Conservation (phyloP, 352 stramenopile species). For the Pythium myriotylum region DNA sequence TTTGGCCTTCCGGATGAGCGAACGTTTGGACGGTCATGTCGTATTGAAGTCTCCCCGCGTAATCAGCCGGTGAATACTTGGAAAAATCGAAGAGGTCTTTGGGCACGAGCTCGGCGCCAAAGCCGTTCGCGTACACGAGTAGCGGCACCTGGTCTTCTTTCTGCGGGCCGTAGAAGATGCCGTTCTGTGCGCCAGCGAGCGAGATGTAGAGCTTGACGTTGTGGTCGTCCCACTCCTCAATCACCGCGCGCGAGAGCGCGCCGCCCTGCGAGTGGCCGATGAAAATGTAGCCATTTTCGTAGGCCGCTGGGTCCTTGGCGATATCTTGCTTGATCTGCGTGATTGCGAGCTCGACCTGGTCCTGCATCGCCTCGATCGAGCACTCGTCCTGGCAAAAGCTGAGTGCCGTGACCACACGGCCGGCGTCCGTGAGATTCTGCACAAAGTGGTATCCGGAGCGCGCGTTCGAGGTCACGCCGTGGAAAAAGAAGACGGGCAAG, state of each 20-base stretch:
- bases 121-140: conserved; percentile 33
- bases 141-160: conserved; percentile 32
- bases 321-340: conserved; percentile 39
- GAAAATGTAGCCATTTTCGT: conserved; percentile 49
- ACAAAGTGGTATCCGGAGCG: conserved; percentile 37
- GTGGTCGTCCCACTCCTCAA: conserved; percentile 62
- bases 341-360: conserved; percentile 45
- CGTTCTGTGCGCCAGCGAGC: conserved; percentile 52
- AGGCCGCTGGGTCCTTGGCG: conserved; percentile 29
- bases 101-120: conserved; percentile 21
- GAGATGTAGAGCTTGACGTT: conserved; percentile 46
- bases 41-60: conserved; percentile 38
- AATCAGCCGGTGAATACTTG: conserved; percentile 28
- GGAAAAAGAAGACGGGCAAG: conserved; percentile 55
- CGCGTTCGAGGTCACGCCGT: conserved; percentile 41
- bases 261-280: conserved; percentile 54
- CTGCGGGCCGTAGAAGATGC: conserved; percentile 57
- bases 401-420: conserved; percentile 37
- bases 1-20: conserved; percentile 35
- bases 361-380: conserved; percentile 34
- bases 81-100: conserved; percentile 38
- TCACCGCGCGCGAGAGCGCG: conserved; percentile 38
- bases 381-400: conserved; percentile 43
- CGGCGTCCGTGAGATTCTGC: conserved; percentile 36
- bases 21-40: conserved; percentile 34